Evolutionary conservation across 2,329 filamentous ascomycete species (phyloP).

Genomic region (Basipetospora sp.): DNA sequence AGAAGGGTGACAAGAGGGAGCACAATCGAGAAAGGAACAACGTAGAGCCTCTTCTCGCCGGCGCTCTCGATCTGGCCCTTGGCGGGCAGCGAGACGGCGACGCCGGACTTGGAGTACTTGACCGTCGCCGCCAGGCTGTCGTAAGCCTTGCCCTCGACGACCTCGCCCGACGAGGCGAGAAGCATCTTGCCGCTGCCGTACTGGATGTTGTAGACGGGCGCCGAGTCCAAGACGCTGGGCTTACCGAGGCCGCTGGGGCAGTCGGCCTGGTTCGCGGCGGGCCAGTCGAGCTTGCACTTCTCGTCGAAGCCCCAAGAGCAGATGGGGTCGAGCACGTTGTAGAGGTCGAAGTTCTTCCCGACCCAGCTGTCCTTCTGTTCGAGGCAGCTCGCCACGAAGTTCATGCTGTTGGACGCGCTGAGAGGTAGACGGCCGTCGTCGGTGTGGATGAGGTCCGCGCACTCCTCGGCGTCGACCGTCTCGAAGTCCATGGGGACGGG

Average conservation of each 20-base stretch:
- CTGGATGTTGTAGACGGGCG: conserved; percentile 35
- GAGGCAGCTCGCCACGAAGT: conserved; percentile 34
- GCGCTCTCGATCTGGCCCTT: background rate
- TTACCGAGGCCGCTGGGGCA: conserved; percentile 32
- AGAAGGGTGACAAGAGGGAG: conserved; percentile 1
- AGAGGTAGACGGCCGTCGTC: conserved; percentile 36
- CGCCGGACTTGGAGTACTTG: background rate
- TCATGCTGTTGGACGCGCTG: conserved; percentile 41
- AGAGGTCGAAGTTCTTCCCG: conserved; percentile 35
- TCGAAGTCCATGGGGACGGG: conserved; percentile 36
- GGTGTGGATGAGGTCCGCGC: conserved; percentile 34
- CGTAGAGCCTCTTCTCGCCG: background rate
- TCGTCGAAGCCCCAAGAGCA: conserved; percentile 38
- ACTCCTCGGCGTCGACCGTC: conserved; percentile 31
- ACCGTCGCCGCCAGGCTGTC: background rate
- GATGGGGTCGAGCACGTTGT: conserved; percentile 37
- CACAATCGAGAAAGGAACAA: conserved; percentile 1
- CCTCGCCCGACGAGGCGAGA: conserved; percentile 1
- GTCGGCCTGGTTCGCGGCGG: conserved; percentile 33
- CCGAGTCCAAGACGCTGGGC: conserved; percentile 15
- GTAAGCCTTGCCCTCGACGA: background rate
- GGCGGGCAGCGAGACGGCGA: background rate
- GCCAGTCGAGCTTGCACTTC: conserved; percentile 32
- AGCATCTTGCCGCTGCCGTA: conserved; percentile 31
- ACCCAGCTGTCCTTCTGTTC: conserved; percentile 32